Conservation (phyloP, 2,329 filamentous ascomycete genomes). For the Endoconidiophora laricicola region DNA sequence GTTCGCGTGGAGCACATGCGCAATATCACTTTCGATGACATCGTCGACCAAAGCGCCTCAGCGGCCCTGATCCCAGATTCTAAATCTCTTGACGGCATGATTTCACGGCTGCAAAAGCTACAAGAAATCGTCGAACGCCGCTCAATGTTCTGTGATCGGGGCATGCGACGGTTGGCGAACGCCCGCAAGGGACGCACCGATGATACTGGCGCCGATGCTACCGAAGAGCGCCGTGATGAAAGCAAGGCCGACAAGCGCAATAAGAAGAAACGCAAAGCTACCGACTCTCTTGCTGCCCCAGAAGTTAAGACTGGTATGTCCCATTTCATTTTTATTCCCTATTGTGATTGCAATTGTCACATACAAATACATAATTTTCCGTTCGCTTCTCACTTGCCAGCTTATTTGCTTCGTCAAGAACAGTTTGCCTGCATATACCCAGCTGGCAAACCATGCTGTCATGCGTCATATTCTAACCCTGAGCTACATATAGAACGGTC, state of each 20-base stretch:
- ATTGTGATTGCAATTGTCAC: no score
- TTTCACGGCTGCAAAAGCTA: conserved; percentile 46
- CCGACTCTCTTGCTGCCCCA: conserved; percentile 38
- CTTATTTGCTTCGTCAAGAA: no score
- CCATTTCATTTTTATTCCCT: background rate
- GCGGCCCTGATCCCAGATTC: conserved; percentile 44
- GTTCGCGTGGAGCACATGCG: conserved; percentile 42
- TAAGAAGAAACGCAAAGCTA: conserved; percentile 64
- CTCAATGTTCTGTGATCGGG: conserved; percentile 50
- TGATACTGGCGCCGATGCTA: conserved; percentile 28
- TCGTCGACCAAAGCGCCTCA: conserved; percentile 45
- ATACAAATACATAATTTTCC: background rate
- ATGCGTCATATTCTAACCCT: background rate
- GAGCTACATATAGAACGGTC: conserved; percentile 28
- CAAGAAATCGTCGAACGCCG: conserved; percentile 51
- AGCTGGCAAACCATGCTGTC: no score
- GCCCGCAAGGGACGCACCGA: conserved; percentile 46
- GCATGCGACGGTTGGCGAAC: conserved; percentile 53
- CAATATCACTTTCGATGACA: conserved; percentile 48
- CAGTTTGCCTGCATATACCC: no score
- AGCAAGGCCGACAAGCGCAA: conserved; percentile 41
- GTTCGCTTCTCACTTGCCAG: background rate
- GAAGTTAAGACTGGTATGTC: conserved; percentile 26
- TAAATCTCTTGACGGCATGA: conserved; percentile 45
- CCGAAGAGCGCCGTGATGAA: conserved; percentile 30